A percentile compares a stretch with the other conserved stretches of the same genome.
These are phyloP conservation scores for Xylaria sp. DNA, from an alignment of 2,329 filamentous ascomycete species.

Conservation along the genomic window DNA sequence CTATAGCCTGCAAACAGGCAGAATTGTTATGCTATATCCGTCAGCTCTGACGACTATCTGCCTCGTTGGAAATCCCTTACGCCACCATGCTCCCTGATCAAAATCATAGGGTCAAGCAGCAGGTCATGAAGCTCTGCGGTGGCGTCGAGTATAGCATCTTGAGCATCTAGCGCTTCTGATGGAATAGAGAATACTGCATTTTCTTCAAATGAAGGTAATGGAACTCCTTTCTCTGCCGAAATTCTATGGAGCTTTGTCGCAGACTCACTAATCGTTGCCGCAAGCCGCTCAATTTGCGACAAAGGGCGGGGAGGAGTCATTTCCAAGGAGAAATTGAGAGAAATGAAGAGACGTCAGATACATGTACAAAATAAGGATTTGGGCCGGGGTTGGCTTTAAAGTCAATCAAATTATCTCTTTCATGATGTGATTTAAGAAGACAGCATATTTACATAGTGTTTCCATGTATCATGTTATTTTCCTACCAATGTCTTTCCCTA, in stretches of 20 bases:
- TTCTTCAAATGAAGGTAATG: constrained; percentile 22
- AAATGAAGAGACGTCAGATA: no score
- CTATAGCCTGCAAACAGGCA: constrained; percentile 39
- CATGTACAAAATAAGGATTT: no score
- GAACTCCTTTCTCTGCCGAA: not conserved
- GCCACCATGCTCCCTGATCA: constrained; percentile 1
- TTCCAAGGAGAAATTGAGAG: no score
- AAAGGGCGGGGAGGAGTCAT: no score
- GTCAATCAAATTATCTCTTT: no score
- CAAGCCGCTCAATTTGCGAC: not conserved
- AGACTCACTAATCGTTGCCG: not conserved
- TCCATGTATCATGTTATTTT: no score
- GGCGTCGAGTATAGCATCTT: constrained; percentile 22
- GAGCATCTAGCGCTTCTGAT: not conserved
- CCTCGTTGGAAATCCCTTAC: constrained; percentile 2
- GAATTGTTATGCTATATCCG: constrained; percentile 26
- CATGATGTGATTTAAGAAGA: no score
- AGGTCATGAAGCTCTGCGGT: constrained; percentile 25
- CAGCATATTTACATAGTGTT: no score
- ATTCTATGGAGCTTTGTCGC: not conserved
- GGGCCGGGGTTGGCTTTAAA: no score
- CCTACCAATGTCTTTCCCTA: no score
- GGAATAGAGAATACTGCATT: not conserved
- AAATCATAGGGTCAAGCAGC: constrained; percentile 11
- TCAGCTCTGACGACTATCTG: not conserved